phyloP scores from a whole-genome alignment of 352 stramenopile genomes.

The Pythium scleroteichum region DNA sequence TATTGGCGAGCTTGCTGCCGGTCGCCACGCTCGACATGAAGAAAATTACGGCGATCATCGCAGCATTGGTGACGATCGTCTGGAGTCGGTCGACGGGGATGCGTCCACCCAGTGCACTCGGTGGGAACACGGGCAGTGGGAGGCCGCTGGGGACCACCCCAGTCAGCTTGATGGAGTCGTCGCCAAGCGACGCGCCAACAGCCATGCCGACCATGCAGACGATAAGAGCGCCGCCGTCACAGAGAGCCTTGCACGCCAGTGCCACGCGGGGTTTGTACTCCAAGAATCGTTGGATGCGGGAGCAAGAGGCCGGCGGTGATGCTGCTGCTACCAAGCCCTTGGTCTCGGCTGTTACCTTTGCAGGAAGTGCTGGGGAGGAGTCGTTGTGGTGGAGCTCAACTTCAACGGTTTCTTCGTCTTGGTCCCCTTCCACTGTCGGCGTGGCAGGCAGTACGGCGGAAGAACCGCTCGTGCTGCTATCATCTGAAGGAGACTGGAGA shows the following conservation, averaged over 20 bases:
- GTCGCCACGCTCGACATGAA: slow-evolving; percentile 93
- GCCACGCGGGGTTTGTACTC: slow-evolving; percentile 28
- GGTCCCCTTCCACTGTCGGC: background rate
- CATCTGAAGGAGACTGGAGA: slow-evolving; percentile 1
- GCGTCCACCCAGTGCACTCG: slow-evolving; percentile 40
- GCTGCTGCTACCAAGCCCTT: background rate
- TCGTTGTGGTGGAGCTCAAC: slow-evolving; percentile 12
- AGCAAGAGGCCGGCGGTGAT: background rate
- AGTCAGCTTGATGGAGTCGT: slow-evolving; percentile 74
- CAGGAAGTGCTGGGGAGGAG: background rate
- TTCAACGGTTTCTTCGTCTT: slow-evolving; percentile 9
- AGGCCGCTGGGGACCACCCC: slow-evolving; percentile 76
- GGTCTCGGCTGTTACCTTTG: background rate
- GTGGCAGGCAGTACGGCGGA: background rate
- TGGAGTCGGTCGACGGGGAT: slow-evolving; percentile 57
- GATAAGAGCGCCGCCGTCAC: slow-evolving; percentile 68
- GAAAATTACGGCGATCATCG: slow-evolving; percentile 87
- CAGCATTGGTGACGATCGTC: slow-evolving; percentile 64
- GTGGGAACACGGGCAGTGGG: slow-evolving; percentile 44
- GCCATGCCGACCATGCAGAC: slow-evolving; percentile 81
- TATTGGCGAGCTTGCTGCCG: slow-evolving; percentile 80
- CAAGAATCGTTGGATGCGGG: slow-evolving; percentile 9
- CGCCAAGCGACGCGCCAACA: slow-evolving; percentile 54
- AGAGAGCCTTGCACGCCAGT: slow-evolving; percentile 46
- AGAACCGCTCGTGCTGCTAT: background rate